Conservation (phyloP, 2,329 filamentous ascomycete genomes). For the Fusarium lyarnte region DNA sequence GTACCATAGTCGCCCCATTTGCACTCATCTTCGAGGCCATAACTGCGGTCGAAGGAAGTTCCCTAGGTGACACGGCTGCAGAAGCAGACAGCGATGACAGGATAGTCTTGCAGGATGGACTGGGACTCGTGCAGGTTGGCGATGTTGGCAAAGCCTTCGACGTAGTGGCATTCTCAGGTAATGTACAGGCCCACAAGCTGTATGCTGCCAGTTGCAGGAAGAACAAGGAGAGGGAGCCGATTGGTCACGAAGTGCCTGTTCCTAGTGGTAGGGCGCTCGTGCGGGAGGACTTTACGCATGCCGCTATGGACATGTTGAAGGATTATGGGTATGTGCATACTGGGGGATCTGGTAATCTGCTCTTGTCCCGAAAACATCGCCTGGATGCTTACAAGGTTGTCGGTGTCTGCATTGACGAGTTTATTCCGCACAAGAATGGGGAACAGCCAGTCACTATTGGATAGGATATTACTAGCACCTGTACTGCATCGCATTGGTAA, state of each 20-base stretch:
- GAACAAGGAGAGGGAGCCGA: accelerated
- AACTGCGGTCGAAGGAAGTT: not conserved
- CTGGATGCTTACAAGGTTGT: not conserved
- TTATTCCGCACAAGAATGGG: not conserved
- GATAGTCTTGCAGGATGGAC: not conserved
- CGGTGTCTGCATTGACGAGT: not conserved
- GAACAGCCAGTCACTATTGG: not conserved
- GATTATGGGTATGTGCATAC: not conserved
- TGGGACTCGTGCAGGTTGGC: not conserved
- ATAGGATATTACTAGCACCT: not conserved
- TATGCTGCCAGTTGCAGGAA: not conserved
- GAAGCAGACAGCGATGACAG: not conserved
- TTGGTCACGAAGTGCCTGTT: not conserved
- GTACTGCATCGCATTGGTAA: accelerated
- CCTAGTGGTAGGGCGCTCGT: not conserved
- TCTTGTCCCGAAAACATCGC: not conserved
- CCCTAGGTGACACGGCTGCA: not conserved
- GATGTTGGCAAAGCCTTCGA: not conserved
- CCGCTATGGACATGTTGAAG: not conserved
- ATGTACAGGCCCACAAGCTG: not conserved
- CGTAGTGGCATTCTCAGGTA: not conserved
- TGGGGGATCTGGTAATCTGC: not conserved
- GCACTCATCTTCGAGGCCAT: not conserved
- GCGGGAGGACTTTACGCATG: not conserved
- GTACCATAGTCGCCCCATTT: not conserved